Conservation (phyloP, 345 rosid genomes). For the Euphorbia peplus region DNA sequence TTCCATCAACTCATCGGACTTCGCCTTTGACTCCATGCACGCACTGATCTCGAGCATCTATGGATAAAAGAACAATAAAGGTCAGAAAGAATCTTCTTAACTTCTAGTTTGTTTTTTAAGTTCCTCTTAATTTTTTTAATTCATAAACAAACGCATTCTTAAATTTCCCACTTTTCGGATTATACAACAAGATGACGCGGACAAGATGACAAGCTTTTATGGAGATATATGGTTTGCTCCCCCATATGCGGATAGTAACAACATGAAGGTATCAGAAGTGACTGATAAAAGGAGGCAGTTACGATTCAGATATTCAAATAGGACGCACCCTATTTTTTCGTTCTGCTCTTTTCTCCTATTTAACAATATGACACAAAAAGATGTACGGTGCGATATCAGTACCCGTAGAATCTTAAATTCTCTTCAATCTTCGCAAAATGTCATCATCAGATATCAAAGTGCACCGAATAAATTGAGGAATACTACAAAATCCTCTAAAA, state of each 20-base stretch:
- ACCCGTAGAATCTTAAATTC: neutral
- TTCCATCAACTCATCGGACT: conserved; percentile 36
- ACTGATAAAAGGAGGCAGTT: no score
- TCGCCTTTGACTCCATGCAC: conserved; percentile 54
- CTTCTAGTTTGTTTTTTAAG: no score
- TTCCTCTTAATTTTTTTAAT: no score
- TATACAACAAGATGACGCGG: neutral
- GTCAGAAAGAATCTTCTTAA: conserved; percentile 8
- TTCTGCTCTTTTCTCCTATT: neutral
- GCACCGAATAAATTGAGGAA: neutral
- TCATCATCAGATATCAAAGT: neutral
- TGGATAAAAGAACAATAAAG: conserved; percentile 6
- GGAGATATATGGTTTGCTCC: neutral
- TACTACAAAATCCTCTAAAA: neutral
- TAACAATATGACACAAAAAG: neutral
- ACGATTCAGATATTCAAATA: neutral
- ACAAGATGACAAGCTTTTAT: no score
- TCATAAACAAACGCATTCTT: neutral
- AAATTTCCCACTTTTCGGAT: no score
- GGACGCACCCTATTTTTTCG: no score
- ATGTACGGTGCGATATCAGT: neutral
- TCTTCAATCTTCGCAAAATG: neutral
- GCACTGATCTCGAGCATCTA: conserved; percentile 77
- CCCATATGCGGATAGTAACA: neutral
- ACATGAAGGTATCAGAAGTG: neutral